phyloP scores from a whole-genome alignment of 1,284 basidiomycete species.

The Ganoderma multipileum region DNA sequence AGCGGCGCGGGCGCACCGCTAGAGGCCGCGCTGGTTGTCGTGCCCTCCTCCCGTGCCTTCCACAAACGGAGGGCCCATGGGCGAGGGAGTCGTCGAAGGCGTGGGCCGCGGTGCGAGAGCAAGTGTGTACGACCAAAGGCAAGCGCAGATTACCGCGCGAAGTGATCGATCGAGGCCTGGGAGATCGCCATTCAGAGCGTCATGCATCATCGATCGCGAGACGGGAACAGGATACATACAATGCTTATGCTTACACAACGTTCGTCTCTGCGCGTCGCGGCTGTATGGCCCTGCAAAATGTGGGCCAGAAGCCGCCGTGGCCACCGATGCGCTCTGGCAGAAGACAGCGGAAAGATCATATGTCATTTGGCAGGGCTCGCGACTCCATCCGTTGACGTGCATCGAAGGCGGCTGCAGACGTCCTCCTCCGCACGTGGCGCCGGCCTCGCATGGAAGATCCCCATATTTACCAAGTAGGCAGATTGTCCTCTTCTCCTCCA shows the following conservation, averaged over 20 bases:
- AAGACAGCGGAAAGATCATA: slow-evolving; percentile 12
- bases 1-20: background rate
- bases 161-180: slow-evolving; percentile 23
- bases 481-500: slow-evolving; percentile 13
- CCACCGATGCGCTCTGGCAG: background rate
- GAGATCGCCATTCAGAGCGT: slow-evolving; percentile 4
- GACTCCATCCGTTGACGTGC: slow-evolving; percentile 19
- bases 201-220: slow-evolving; percentile 13
- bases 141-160: slow-evolving; percentile 24
- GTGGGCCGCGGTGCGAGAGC: background rate
- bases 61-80: background rate
- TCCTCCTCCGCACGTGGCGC: slow-evolving; percentile 25
- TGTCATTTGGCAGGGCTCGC: background rate
- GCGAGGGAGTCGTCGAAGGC: background rate
- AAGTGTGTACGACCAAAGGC: background rate
- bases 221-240: background rate
- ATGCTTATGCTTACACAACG: background rate
- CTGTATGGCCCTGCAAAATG: background rate
- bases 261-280: slow-evolving; percentile 1
- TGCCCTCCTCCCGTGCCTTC: background rate
- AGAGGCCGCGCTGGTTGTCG: background rate
- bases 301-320: slow-evolving; percentile 4
- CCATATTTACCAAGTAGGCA: slow-evolving; percentile 21
- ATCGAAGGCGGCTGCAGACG: slow-evolving; percentile 14
- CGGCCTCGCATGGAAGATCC: slow-evolving; percentile 23